These are phyloP conservation scores for Syzygium oleosum DNA, from an alignment of 345 rosid genomes.

Conservation along the genomic window DNA sequence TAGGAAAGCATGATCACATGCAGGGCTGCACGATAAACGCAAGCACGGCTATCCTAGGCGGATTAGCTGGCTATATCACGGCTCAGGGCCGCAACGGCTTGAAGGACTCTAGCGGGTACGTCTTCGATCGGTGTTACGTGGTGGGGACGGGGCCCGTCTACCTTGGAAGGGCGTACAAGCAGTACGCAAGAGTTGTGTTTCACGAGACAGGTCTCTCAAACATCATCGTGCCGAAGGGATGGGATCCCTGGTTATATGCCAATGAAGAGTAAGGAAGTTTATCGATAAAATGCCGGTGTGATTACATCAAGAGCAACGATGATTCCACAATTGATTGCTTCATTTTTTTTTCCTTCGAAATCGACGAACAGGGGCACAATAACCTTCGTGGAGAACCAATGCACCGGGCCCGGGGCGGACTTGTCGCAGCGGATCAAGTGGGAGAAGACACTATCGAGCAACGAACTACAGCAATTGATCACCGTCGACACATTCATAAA, in stretches of 20 bases:
- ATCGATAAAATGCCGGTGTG: background rate
- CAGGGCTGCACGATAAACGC: slow-evolving; percentile 13
- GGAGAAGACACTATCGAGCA: slow-evolving; percentile 6
- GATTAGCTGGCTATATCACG: slow-evolving; percentile 19
- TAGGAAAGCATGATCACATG: background rate
- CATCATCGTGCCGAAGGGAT: slow-evolving; percentile 23
- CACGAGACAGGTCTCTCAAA: slow-evolving; percentile 6
- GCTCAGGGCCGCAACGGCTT: slow-evolving; percentile 20
- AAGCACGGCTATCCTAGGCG: background rate
- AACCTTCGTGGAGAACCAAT: slow-evolving; percentile 25
- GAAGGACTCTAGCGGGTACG: slow-evolving; percentile 13
- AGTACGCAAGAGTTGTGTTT: slow-evolving; percentile 25
- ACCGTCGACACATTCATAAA: slow-evolving; percentile 16
- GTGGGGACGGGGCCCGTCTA: slow-evolving; percentile 17
- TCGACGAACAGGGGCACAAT: slow-evolving; percentile 8
- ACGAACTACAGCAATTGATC: background rate
- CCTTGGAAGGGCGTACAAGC: slow-evolving; percentile 32
- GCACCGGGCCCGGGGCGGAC: slow-evolving; percentile 29
- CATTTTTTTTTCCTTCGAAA: background rate
- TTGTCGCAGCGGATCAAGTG: slow-evolving; percentile 29
- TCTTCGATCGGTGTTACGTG: slow-evolving; percentile 17
- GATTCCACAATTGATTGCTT: background rate
- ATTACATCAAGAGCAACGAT: too few relatives aligned
- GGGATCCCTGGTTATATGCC: slow-evolving; percentile 17
- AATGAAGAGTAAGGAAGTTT: slow-evolving; percentile 24